A percentile compares a stretch with the other conserved stretches of the same genome.
Conservation (phyloP, 129 eudicot genomes). For the Rutidosis leptorrhynchoides region DNA sequence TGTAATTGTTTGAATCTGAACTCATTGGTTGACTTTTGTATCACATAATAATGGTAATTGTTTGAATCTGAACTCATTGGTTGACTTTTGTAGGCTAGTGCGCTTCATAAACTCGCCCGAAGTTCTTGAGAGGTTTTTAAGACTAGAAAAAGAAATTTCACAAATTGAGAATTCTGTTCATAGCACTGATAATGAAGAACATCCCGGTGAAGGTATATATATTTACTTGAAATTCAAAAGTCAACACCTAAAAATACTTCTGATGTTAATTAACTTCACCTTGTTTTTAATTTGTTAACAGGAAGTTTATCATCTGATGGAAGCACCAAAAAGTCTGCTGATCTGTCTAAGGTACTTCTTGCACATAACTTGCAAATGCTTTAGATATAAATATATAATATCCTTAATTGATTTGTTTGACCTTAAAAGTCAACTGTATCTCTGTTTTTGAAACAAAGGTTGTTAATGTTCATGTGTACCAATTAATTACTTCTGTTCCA, state of each 20-base stretch:
- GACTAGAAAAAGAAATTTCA: slow-evolving; percentile 72
- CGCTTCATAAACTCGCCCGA: slow-evolving; percentile 97
- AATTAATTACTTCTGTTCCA: slow-evolving; percentile 25
- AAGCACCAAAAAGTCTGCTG: slow-evolving; percentile 46
- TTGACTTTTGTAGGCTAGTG: slow-evolving; percentile 61
- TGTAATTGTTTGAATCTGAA: no score
- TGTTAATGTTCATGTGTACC: slow-evolving; percentile 7
- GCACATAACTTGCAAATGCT: neutral
- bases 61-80: slow-evolving; percentile 15
- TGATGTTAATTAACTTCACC: slow-evolving; percentile 7
- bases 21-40: no score
- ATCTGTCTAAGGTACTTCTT: slow-evolving; percentile 60
- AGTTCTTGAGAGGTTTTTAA: slow-evolving; percentile 84
- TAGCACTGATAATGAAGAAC: slow-evolving; percentile 48
- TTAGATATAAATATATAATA: neutral
- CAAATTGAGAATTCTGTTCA: slow-evolving; percentile 80
- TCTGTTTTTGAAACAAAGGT: neutral
- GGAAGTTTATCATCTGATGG: slow-evolving; percentile 59
- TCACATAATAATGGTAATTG: no score
- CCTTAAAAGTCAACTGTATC: slow-evolving; percentile 21
- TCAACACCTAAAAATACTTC: slow-evolving; percentile 5
- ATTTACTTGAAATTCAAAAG: slow-evolving; percentile 28
- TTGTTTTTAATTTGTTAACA: slow-evolving; percentile 21
- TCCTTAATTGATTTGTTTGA: slow-evolving; percentile 21
- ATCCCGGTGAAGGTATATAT: slow-evolving; percentile 63